Evolutionary conservation across 441 rosid genomes (phyloP), one percentile per base, ranked within the genome.

Genomic region (Gossypium trilobum): DNA sequence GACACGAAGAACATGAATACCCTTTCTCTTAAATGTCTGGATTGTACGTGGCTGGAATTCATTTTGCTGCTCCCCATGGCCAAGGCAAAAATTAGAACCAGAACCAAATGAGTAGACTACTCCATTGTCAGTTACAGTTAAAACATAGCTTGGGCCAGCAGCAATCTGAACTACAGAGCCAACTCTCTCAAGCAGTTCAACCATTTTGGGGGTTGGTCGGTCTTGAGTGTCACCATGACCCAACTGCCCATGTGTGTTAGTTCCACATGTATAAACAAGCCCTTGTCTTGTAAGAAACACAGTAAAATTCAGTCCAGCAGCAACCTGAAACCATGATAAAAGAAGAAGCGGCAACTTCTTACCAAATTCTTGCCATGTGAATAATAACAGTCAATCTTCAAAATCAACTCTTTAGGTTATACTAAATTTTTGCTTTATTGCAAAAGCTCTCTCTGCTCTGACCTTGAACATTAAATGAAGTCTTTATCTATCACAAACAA

Each of bases 1-100:
- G 71, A 94, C 95, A 62, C 93, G 94, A 54, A 90, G 84, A 44
- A 91, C 83, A 76, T 89, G 92, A 56, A 91, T 73, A 20, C 79
- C 84, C 74, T 88, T 90, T 77, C 95, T 87, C 67, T 81, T 85
- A 75, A 93, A 91, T 51, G 84, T 84, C 78, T 88, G 96, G 67
- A 91, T 83, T 44, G 75, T 80, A 67, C 92, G 93, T 70, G 97
- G 98, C 75, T 75, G 88, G 64, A 79, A 83, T 85, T 89, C 98
- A 75, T 89, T 85, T 65, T 91, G 95, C 81, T 91, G 96, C 78
- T 90, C 97, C 77, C 97, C 98, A 64, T 91, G 98, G 58, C 98
- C 98, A 79, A 94, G 98, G 79, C 97, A 94, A 78, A 91, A 91
- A 71, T 85, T 86, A 80, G 86, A 81, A 74, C 97, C 96, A 74